Percentiles rank a stretch among this genome's conserved stretches.
Evolutionary conservation across 106 monocot genomes (phyloP).

Genomic region (Apostasia ramifera): DNA sequence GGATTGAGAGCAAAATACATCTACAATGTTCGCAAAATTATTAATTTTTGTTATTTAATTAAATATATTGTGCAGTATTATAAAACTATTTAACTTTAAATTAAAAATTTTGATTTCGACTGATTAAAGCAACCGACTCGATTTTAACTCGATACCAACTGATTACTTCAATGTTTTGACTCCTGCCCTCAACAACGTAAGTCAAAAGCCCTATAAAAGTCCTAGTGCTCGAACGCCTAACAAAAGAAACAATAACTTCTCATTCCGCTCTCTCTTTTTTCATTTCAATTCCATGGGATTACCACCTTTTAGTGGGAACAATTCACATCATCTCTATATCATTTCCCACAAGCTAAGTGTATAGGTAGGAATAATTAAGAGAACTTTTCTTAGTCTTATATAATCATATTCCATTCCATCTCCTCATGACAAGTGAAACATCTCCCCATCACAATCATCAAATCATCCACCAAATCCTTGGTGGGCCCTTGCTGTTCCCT

Average conservation of each 20-base stretch:
- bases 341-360: background rate
- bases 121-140: too few relatives aligned
- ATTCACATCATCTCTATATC: background rate
- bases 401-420: background rate
- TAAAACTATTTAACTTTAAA: too few relatives aligned
- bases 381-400: background rate
- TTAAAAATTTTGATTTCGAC: too few relatives aligned
- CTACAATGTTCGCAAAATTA: too few relatives aligned
- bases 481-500: constrained; percentile 3
- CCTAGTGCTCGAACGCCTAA: background rate
- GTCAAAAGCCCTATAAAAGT: background rate
- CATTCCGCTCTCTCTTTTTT: background rate
- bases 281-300: background rate
- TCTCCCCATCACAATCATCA: background rate
- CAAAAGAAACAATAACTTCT: background rate
- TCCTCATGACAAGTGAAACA: background rate
- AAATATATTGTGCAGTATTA: too few relatives aligned
- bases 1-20: too few relatives aligned
- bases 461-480: constrained; percentile 1
- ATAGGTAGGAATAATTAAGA: background rate
- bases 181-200: background rate
- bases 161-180: background rate
- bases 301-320: constrained; percentile 1
- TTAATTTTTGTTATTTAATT: too few relatives aligned
- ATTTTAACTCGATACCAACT: too few relatives aligned